Conservation (phyloP, 306 rosid genomes). For the Castanospermum australe region DNA sequence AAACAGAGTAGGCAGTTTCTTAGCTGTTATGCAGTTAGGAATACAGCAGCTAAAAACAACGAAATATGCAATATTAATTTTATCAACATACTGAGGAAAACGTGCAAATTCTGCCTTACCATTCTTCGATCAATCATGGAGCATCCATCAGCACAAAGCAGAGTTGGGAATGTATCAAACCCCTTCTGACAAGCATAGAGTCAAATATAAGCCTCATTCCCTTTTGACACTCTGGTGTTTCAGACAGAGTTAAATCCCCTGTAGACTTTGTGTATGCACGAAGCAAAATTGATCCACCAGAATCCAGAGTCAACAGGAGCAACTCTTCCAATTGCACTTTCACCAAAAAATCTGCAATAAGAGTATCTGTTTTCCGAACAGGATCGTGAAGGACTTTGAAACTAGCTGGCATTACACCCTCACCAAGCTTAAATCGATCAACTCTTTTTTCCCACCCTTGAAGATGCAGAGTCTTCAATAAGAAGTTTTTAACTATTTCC, state of each 20-base stretch:
- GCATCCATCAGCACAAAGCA: slow-evolving; percentile 96
- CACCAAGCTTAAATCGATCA: slow-evolving; percentile 90
- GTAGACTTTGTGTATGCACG: slow-evolving; percentile 94
- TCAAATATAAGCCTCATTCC: slow-evolving; percentile 87
- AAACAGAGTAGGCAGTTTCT: neutral
- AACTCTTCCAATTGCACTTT: slow-evolving; percentile 94
- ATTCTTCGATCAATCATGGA: slow-evolving; percentile 88
- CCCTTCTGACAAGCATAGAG: slow-evolving; percentile 90
- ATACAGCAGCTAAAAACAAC: neutral
- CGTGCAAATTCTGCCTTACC: slow-evolving; percentile 48
- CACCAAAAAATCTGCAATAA: slow-evolving; percentile 91
- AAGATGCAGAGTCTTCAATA: slow-evolving; percentile 82
- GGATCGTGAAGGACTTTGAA: slow-evolving; percentile 93
- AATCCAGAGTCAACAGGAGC: slow-evolving; percentile 97
- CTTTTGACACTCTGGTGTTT: slow-evolving; percentile 76
- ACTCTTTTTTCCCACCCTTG: slow-evolving; percentile 93
- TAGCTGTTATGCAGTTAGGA: neutral
- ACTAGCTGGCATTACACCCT: slow-evolving; percentile 96
- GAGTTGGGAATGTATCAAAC: slow-evolving; percentile 88
- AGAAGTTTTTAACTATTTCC: slow-evolving; percentile 79
- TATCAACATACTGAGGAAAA: slow-evolving; percentile 10
- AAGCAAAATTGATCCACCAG: slow-evolving; percentile 95
- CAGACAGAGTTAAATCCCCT: slow-evolving; percentile 76
- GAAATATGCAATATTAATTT: neutral
- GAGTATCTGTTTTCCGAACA: slow-evolving; percentile 64